Percentiles rank a stretch among this genome's conserved stretches.
phyloP scores from a whole-genome alignment of 148 eudicot species.

The Persicaria tinctoria region DNA sequence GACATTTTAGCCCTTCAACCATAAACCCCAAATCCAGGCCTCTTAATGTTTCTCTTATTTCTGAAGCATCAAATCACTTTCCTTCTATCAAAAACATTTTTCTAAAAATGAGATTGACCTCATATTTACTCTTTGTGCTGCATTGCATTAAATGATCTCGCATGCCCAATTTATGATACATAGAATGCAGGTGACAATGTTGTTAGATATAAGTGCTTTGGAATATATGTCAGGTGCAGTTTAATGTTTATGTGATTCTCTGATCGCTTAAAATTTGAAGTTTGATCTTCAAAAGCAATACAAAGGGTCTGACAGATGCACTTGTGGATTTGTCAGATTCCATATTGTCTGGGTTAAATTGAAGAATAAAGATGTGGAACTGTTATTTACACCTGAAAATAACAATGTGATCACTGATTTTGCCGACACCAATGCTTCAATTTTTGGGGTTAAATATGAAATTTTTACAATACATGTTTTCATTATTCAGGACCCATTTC shows the following conservation, averaged over 20 bases:
- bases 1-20: too few species aligned
- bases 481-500: background rate
- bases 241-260: background rate
- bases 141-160: too few species aligned
- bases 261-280: background rate
- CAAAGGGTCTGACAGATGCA: too few species aligned
- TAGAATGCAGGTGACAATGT: background rate
- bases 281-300: background rate
- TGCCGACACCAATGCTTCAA: background rate
- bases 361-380: background rate
- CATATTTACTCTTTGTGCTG: too few species aligned
- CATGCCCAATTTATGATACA: background rate
- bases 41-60: too few species aligned
- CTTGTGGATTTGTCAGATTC: background rate
- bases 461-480: background rate
- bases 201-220: background rate
- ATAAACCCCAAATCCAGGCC: too few species aligned
- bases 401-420: background rate
- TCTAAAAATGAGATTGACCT: too few species aligned
- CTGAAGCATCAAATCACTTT: too few species aligned
- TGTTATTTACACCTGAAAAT: slow-evolving; percentile 1
- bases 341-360: background rate
- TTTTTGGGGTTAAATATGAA: background rate
- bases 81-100: background rate
- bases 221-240: background rate